Evolutionary conservation across 305 asterid genomes (phyloP), one percentile per base, ranked within the genome.

Genomic region (Fraxinus sp.): DNA sequence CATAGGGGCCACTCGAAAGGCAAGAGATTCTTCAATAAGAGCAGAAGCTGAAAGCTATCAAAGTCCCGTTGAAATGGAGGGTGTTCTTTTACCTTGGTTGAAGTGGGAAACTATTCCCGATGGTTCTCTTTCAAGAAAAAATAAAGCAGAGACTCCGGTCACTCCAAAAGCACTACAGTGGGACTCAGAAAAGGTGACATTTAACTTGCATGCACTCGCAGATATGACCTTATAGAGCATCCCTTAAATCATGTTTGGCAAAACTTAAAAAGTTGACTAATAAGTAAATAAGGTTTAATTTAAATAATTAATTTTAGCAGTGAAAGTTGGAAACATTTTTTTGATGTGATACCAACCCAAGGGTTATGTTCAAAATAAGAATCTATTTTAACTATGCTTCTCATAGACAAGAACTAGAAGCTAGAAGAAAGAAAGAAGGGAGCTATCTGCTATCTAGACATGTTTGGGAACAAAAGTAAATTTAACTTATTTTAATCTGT

Each of bases 51-150:
- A 86, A 83, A 80, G 39, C 83, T 85, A 84, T 68, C 89, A 85
- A 83, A 90, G 39, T 80, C 88, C 92, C 35, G 84, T 71, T 52
- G 92, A 82, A 83, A 74, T 81, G 71, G 92, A 89, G 26, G 92
- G 92, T 64, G 85, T 89, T 80, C 84, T 77, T 52, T 82, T 89
- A 59, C 92, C 92, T 73, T 89, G 92, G 92, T 77, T 89, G 81
- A 87, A 88, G 68, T 89, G 92, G 92, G 92, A 88, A 86, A 87
- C 92, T 52, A 85, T 80, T 78, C 85, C 84, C 35, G 88, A 86
- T 75, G 83, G 85, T 77, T 87, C 86, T 79, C 39, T 70, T 33
- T 22, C 77, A 20, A 73, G 79, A 80, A 82, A 83, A 83, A 80
- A 28, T 55, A 81, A 68, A 77, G 33, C 26, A 57, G 75, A 30